Base-by-base conservation (phyloP, 257 asterid genomes). In the Ehretia macrophylla region DNA sequence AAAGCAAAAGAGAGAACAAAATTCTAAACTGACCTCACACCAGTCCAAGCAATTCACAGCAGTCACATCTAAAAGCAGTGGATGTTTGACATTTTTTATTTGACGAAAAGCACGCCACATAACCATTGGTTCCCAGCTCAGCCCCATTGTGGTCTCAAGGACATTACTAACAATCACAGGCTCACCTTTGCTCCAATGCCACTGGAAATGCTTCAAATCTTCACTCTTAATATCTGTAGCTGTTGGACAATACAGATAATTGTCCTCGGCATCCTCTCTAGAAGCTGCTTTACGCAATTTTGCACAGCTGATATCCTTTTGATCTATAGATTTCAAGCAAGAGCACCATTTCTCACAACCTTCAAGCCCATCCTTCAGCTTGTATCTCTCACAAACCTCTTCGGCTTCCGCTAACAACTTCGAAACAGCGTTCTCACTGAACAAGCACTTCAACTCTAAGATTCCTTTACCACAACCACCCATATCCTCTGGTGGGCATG, bases 101-200 rank as follows among this genome's bases (percentile, higher is more conserved):
- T 82, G 93, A 55, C 98, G 90, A 54, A 74, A 75, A 44, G 95
- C 97, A 70, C 98, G 95, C 95, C 97, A 92, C 95, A 92, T 92
- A 67, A 92, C 98, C 98, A 84, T 85, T 17, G 98, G 98, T 66
- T 92, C 97, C 98, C 98, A 92, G 77, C 98, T 92, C 87, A 88
- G 77, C 53, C 98, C 98, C 63, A 48, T 23, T 11, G 93, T 73
- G 42, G 84, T 81, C 27, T 79, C 95, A 44, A 84, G 92, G 59
- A 88, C 93, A 56, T 84, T 66, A 68, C 87, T 86, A 45, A 88
- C 97, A 66, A 92, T 71, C 49, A 88, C 88, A 10, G 97, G 98
- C 69, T 92, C 95, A 1, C 97, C 98, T 78, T 69, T 82, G 48
- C 73, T 63, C 95, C 95, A 85, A 58, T 91, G 94, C 70, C 80